Evolutionary conservation across 495 filamentous ascomycete species (phyloP).

Genomic region (Aspergillus nidulans): DNA sequence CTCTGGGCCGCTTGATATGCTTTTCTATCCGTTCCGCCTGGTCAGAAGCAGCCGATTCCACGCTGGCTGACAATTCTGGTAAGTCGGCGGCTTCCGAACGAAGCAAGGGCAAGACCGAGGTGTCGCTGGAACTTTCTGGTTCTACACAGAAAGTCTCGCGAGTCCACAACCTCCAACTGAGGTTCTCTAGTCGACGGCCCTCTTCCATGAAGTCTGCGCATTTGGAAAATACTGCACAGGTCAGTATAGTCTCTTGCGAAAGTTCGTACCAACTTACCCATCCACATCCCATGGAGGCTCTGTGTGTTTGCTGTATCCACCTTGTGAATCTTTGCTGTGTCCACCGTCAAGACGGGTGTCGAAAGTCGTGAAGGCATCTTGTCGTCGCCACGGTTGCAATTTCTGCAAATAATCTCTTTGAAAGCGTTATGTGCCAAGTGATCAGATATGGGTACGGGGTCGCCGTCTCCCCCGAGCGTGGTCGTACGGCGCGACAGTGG

Average conservation of each 20-base stretch:
- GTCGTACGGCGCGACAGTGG: slow-evolving; percentile 45
- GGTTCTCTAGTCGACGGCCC: slow-evolving; percentile 86
- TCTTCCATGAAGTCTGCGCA: slow-evolving; percentile 93
- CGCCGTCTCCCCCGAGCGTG: slow-evolving; percentile 50
- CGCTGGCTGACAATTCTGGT: slow-evolving; percentile 85
- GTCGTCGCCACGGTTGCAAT: slow-evolving; percentile 22
- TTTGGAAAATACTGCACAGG: slow-evolving; percentile 76
- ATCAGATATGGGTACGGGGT: slow-evolving; percentile 46
- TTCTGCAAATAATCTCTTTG: slow-evolving; percentile 7
- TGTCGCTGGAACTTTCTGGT: slow-evolving; percentile 47
- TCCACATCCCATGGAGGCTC: slow-evolving; percentile 97
- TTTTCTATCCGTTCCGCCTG: slow-evolving; percentile 69
- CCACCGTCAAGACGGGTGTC: slow-evolving; percentile 73
- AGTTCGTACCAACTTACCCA: slow-evolving; percentile 76
- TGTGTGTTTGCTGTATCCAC: slow-evolving; percentile 89
- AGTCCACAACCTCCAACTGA: slow-evolving; percentile 95
- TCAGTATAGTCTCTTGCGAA: not conserved
- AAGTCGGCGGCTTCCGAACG: slow-evolving; percentile 54
- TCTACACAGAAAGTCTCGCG: slow-evolving; percentile 95
- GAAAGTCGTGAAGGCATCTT: slow-evolving; percentile 60
- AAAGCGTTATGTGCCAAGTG: slow-evolving; percentile 2
- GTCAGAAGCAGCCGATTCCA: slow-evolving; percentile 75
- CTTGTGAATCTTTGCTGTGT: slow-evolving; percentile 83
- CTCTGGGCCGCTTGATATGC: slow-evolving; percentile 50
- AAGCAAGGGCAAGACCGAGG: slow-evolving; percentile 38